Evolutionary conservation across 192 early-diverging fungal genomes (phyloP), one percentile per base, ranked within the genome.

Genomic region (Phlyctochytrium arcticum): DNA sequence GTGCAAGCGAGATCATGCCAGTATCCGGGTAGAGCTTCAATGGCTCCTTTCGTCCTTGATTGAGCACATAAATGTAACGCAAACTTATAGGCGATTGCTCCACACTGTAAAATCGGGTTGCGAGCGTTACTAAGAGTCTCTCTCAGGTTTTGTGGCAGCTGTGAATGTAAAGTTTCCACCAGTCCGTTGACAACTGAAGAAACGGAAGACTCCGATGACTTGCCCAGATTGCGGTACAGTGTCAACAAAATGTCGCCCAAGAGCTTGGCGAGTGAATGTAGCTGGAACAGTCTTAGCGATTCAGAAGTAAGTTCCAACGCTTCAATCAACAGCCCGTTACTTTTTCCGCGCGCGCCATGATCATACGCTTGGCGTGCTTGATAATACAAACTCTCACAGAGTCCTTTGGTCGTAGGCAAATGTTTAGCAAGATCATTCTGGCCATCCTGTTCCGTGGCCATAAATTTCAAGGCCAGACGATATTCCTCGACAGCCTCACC

Each of bases 1-100:
- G 65, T 50, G 8, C 73, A 23, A 2, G 68, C 71, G 3, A 80
- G 46, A 30, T 76, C 74, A 39, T 75, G 65, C 49, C 57, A 69
- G 48, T 73, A 69, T 4, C 48, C 65, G 5, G 62, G 32, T 7
- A 53, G 19, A 44, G 69, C 17, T 17, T 12, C 57, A 15, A 56
- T 35, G 6, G 21, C 48, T 5, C 29, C 29, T 24, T 44, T 57
- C 24, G 23, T 17, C 2, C 30, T 21, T 12, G 33, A 6, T n/a
- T 19, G 21, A 39, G 48, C 54, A 34, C 67, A 65, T 15, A 71
- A 32, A 3, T 54, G 27, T 2, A 76, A 21, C 4, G 75, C 67
- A 21, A 58, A 21, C 39, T 62, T 46, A 42, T 57, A 73, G 15
- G 69, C 46, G 10, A 34, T 46, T 24, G 57, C 39, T 8, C 69